phyloP scores from a whole-genome alignment of 2,329 filamentous ascomycete species.

The Fusarium mundagurra region DNA sequence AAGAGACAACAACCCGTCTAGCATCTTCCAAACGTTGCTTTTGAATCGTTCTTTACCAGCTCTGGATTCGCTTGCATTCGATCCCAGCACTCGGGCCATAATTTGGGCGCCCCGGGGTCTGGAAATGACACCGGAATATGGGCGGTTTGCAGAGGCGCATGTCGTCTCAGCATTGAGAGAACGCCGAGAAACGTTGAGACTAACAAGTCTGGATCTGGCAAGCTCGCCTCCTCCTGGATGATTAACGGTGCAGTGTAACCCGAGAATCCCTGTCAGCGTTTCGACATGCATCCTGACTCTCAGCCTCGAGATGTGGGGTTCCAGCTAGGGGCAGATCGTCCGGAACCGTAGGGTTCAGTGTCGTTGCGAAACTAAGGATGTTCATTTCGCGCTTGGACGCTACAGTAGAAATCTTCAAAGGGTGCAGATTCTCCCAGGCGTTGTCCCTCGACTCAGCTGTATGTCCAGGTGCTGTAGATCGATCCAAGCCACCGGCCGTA shows the following conservation, averaged over 20 bases:
- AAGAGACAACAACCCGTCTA: slow-evolving; percentile 13
- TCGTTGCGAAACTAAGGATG: neutral
- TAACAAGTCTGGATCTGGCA: slow-evolving; percentile 14
- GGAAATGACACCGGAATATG: slow-evolving; percentile 13
- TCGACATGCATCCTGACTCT: slow-evolving; percentile 15
- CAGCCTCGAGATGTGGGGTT: slow-evolving; percentile 23
- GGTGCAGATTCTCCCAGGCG: slow-evolving; percentile 9
- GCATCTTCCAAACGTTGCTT: slow-evolving; percentile 21
- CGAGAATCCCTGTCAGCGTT: slow-evolving; percentile 26
- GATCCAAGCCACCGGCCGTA: slow-evolving; percentile 24
- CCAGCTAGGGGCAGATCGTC: slow-evolving; percentile 2
- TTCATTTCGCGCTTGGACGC: slow-evolving; percentile 1
- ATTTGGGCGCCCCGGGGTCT: slow-evolving; percentile 12
- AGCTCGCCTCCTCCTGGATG: slow-evolving; percentile 9
- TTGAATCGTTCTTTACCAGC: slow-evolving; percentile 35
- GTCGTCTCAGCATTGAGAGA: slow-evolving; percentile 14
- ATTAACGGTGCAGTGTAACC: slow-evolving; percentile 26
- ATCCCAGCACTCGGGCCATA: slow-evolving; percentile 26
- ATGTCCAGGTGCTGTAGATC: slow-evolving; percentile 16
- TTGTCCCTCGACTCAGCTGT: slow-evolving; percentile 17
- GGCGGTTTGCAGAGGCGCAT: slow-evolving; percentile 10
- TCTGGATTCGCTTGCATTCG: slow-evolving; percentile 36
- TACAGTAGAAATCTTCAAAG: neutral
- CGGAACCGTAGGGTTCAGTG: neutral
- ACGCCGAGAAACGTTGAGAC: slow-evolving; percentile 12